Percentiles rank a stretch among this genome's conserved stretches.
Evolutionary conservation across 2,329 filamentous ascomycete genomes (phyloP).

Genomic region (Cercospora zeina): DNA sequence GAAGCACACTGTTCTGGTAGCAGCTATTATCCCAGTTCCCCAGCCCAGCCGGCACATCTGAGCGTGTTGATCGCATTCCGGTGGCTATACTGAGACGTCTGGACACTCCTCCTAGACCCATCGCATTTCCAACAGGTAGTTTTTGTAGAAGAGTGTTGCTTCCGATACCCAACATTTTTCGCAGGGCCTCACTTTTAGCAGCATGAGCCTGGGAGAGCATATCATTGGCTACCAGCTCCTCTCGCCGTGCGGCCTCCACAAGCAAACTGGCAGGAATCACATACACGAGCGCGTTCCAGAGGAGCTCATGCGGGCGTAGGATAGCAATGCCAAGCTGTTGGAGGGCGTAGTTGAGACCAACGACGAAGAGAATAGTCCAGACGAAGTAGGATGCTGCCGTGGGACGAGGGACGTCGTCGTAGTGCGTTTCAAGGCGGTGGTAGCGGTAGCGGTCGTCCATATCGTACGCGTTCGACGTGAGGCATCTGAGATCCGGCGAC

Average conservation of each 20-base stretch:
- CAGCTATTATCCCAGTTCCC: slow-evolving; percentile 95
- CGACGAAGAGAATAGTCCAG: slow-evolving; percentile 33
- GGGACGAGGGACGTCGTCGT: slow-evolving; percentile 16
- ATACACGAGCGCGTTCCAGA: slow-evolving; percentile 64
- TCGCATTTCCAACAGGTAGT: slow-evolving; percentile 38
- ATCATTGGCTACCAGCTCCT: slow-evolving; percentile 34
- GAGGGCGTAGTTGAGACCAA: slow-evolving; percentile 38
- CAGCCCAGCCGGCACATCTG: slow-evolving; percentile 59
- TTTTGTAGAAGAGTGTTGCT: slow-evolving; percentile 43
- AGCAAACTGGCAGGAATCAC: slow-evolving; percentile 59
- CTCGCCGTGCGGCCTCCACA: slow-evolving; percentile 54
- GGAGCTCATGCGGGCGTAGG: slow-evolving; percentile 49
- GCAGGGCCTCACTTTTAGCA: slow-evolving; percentile 43
- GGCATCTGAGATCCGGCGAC: slow-evolving; percentile 12
- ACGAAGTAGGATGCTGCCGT: slow-evolving; percentile 28
- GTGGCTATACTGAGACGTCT: slow-evolving; percentile 31
- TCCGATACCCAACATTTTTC: slow-evolving; percentile 44
- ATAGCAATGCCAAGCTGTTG: slow-evolving; percentile 38
- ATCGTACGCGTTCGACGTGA: slow-evolving; percentile 8
- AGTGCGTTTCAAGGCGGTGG: slow-evolving; percentile 23
- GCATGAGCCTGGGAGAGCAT: slow-evolving; percentile 40
- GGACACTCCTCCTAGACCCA: slow-evolving; percentile 36
- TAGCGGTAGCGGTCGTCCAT: slow-evolving; percentile 32
- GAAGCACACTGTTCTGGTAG: slow-evolving; percentile 92
- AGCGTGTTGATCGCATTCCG: slow-evolving; percentile 27